Base-by-base conservation (phyloP, 129 eudicot genomes). In the Flaveria linearis region DNA sequence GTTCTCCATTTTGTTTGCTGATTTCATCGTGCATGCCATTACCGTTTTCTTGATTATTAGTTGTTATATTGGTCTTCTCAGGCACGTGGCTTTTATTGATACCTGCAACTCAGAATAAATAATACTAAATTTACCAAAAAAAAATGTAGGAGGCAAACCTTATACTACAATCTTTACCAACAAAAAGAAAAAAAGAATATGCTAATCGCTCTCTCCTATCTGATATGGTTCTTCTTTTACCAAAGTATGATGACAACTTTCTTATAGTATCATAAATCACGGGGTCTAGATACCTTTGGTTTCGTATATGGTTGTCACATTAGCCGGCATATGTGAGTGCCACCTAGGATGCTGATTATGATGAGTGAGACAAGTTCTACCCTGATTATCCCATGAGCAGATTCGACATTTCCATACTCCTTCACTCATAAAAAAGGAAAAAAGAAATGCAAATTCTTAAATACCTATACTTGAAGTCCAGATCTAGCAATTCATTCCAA, bases 341-440 rank as follows among this genome's bases (percentile, higher is more conserved):
- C 60, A 69, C 23, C 69, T 83, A 75, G 81, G 73, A 68, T 78
- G 71, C 76, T 81, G 86, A 74, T 76, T 72, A 71, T 73, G 81
- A 68, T 79, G 88, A 73, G 73, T 67, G 77, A 83, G 72, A 74
- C 85, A 71, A 58, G 72, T 76, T 77, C 83, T 83, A 81, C 86
- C 72, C 82, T 60, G 82, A 79, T 82, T 65, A 67, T 84, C 82
- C 97, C 97, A 91, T 70, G 87, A 55, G 92, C 97, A 91, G 84
- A 83, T 71, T 87, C 81, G 96, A 85, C 97, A 91, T 81, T 91
- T 91, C 97, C 97, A 89, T 64, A 80, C 73, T 82, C 96, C 97
- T 91, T 91, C 88, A 86, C 70, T 76, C 81, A 86, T 72, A 79
- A 85, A 80, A 81, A 78, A 45, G 18, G 41, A 39, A 20, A 39